Conservation (phyloP, 1,139 yeast genomes). For the Arxiozyma telluris region DNA sequence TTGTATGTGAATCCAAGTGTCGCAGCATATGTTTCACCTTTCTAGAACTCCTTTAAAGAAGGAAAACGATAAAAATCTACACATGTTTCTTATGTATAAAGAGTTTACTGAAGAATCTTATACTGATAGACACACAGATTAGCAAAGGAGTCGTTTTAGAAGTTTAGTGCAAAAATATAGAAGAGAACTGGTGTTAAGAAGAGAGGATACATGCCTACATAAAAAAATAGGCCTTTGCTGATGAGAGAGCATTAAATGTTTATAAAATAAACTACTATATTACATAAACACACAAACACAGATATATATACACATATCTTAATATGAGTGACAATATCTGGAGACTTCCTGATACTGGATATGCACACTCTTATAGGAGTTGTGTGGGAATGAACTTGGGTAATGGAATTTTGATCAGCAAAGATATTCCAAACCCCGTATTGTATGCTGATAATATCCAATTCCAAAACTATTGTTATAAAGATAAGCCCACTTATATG, state of each 20-base stretch:
- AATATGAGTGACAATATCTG: slow-evolving; percentile 11
- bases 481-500: slow-evolving; percentile 28
- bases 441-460: slow-evolving; percentile 14
- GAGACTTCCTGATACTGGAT: slow-evolving; percentile 4
- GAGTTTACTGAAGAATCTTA: not conserved
- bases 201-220: not conserved
- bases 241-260: not conserved
- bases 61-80: not conserved
- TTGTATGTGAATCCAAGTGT: not conserved
- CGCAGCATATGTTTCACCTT: not conserved
- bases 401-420: slow-evolving; percentile 20
- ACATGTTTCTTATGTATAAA: not conserved
- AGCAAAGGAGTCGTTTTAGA: too few relatives aligned
- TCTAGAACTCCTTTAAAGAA: not conserved
- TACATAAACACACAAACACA: not conserved
- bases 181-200: not conserved
- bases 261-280: too few relatives aligned
- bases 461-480: slow-evolving; percentile 22
- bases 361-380: slow-evolving; percentile 12
- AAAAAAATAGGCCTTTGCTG: not conserved
- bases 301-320: not conserved
- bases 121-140: not conserved
- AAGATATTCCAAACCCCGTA: slow-evolving; percentile 7
- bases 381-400: slow-evolving; percentile 19
- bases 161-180: not conserved